These are phyloP conservation scores for Pseudocercospora fuligena DNA, from an alignment of 2,329 filamentous ascomycete genomes.

Conservation along the genomic window DNA sequence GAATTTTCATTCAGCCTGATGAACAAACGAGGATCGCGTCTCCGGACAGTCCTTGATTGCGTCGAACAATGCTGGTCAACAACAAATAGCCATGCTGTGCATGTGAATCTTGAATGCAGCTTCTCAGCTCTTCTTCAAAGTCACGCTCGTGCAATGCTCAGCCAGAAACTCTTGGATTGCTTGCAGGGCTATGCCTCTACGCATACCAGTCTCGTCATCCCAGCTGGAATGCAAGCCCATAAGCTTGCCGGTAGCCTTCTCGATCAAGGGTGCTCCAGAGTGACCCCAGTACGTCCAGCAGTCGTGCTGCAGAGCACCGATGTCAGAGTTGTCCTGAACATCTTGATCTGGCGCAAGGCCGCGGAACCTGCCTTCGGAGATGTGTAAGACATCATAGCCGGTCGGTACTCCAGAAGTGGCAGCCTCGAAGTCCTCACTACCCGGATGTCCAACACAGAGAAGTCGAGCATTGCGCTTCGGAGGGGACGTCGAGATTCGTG, in stretches of 20 bases:
- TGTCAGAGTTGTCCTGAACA: constrained; percentile 57
- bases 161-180: constrained; percentile 50
- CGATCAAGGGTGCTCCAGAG: constrained; percentile 57
- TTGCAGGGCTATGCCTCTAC: constrained; percentile 54
- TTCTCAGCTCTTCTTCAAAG: background rate
- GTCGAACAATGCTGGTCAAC: too few relatives aligned
- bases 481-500: constrained; percentile 12
- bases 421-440: constrained; percentile 53
- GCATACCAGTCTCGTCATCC: constrained; percentile 58
- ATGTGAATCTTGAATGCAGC: background rate
- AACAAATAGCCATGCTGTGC: too few relatives aligned
- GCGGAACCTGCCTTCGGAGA: constrained; percentile 51
- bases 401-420: constrained; percentile 43
- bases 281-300: constrained; percentile 65
- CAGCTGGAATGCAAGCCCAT: constrained; percentile 60
- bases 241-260: constrained; percentile 45
- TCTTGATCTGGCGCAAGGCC: constrained; percentile 49
- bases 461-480: constrained; percentile 32
- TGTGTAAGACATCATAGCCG: constrained; percentile 54
- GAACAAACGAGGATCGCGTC: too few relatives aligned
- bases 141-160: background rate
- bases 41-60: too few relatives aligned
- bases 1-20: too few relatives aligned
- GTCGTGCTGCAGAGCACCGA: constrained; percentile 58
- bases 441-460: constrained; percentile 49